Base-by-base conservation (phyloP, 805 yeast species). In the Schizosaccharomyces osmophilus region DNA sequence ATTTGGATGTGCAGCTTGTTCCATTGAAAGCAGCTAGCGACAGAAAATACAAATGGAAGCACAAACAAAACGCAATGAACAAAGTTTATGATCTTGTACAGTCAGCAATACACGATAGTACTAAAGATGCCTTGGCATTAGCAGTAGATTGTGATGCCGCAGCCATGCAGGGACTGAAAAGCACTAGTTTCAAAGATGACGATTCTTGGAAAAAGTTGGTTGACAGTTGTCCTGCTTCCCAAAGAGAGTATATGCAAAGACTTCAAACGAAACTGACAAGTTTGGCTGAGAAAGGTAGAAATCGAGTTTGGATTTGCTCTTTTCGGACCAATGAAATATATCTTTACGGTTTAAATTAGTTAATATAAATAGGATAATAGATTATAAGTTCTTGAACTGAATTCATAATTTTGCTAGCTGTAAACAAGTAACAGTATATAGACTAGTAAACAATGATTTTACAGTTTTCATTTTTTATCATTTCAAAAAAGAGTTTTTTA, bases 11-110 rank as follows among this genome's bases (percentile, higher is more conserved):
- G 39, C 60, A 41, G 45, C 17, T 42, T 26, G 43, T 51, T 54
- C 22, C 54, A 39, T 57, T 57, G 17, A 48, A n/a, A 26, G 54
- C 17, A 9, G 32, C 24, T 41, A 58, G 29, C 29, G 43, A 32
- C 55, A 32, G 48, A 24, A 51, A 58, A 39, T n/a, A 31, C 19
- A 43, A 48, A 39, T 31, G 57, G 55, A 48, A 39, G 60, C 31
- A 36, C 39, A 26, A 57, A 9, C 59, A 39, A 32, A 43, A 42
- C 42, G 61, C 54, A 19, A 59, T 43, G 61, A 59, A 42, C 55
- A 59, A 59, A 32, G 61, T 43, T 9, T 26, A 59, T 45, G 61
- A 59, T 36, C 48, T 41, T 19, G 60, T 57, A 17, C 31, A 51
- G 24, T 19, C 39, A 29, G 60, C 60, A 31, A 41, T 57, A 17